A percentile compares a stretch with the other conserved stretches of the same genome.
phyloP scores from a whole-genome alignment of 1,284 basidiomycete genomes.

The Cutaneotrichosporon dermatis region DNA sequence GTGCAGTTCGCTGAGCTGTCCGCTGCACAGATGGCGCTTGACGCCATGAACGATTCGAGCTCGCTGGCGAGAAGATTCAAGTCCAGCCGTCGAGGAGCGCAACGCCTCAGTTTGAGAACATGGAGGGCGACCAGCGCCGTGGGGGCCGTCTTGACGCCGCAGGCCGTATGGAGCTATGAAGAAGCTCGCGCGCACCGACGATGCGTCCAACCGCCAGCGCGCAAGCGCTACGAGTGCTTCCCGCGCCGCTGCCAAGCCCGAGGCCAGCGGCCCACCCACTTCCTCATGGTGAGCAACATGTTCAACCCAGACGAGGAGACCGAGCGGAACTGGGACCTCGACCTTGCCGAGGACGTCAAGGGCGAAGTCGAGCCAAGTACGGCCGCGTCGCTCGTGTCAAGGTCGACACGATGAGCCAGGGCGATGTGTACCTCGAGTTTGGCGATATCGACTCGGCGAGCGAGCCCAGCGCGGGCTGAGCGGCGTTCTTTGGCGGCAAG shows the following conservation, averaged over 20 bases:
- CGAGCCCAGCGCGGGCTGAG: constrained; percentile 83
- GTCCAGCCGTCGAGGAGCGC: constrained; percentile 78
- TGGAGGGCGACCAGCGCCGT: constrained; percentile 19
- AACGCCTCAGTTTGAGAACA: constrained; percentile 7
- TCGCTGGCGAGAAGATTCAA: constrained; percentile 83
- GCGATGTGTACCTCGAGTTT: constrained; percentile 96
- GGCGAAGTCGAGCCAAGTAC: constrained; percentile 89
- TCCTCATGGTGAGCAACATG: constrained; percentile 88
- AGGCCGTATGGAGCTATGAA: constrained; percentile 97
- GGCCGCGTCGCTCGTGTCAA: constrained; percentile 82
- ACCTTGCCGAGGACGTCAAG: constrained; percentile 93
- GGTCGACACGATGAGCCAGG: constrained; percentile 83
- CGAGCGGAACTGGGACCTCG: constrained; percentile 91
- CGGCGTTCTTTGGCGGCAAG: constrained; percentile 87
- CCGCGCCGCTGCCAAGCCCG: constrained; percentile 50
- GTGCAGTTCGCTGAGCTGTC: constrained; percentile 89
- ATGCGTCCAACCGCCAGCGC: not conserved
- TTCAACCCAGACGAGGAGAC: constrained; percentile 98
- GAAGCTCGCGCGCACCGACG: constrained; percentile 78
- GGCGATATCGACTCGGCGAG: constrained; percentile 71
- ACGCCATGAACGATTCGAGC: constrained; percentile 96
- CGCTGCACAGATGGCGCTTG: constrained; percentile 91
- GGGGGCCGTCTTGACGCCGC: constrained; percentile 86
- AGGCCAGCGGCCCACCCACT: constrained; percentile 66
- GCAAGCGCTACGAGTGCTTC: not conserved